Percentiles rank a stretch among this genome's conserved stretches.
Evolutionary conservation across 768 basidiomycete genomes (phyloP).

Genomic region (Tulasnella sp.): DNA sequence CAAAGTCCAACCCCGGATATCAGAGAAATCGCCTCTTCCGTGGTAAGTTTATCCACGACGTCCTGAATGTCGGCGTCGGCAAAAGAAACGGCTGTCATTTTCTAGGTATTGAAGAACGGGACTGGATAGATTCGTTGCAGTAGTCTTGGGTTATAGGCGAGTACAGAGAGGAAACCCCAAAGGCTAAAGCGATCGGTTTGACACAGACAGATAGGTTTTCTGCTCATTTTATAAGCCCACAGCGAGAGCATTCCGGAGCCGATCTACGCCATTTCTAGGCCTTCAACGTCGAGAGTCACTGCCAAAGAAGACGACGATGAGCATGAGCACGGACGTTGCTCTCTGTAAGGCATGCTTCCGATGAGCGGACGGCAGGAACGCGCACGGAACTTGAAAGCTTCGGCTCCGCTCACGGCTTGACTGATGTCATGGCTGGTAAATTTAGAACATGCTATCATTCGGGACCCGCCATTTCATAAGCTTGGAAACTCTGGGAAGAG

Average conservation of each 20-base stretch:
- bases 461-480: too few relatives aligned
- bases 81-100: constrained; percentile 10
- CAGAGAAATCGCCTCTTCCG: constrained; percentile 72
- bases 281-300: not conserved
- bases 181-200: not conserved
- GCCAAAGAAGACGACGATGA: not conserved
- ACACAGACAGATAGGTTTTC: not conserved
- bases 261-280: not conserved
- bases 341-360: not conserved
- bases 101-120: not conserved
- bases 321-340: not conserved
- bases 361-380: not conserved
- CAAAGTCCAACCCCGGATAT: constrained; percentile 66
- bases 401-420: too few relatives aligned
- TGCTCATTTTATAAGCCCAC: not conserved
- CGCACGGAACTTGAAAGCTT: not conserved
- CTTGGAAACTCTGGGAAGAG: too few relatives aligned
- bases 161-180: not conserved
- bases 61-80: constrained; percentile 52
- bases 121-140: not conserved
- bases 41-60: constrained; percentile 65
- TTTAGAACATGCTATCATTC: too few relatives aligned
- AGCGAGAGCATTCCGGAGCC: too few relatives aligned
- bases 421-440: too few relatives aligned
- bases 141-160: too few relatives aligned